Base-by-base conservation (phyloP, 805 yeast species). In the Pichia sporocuriosa region DNA sequence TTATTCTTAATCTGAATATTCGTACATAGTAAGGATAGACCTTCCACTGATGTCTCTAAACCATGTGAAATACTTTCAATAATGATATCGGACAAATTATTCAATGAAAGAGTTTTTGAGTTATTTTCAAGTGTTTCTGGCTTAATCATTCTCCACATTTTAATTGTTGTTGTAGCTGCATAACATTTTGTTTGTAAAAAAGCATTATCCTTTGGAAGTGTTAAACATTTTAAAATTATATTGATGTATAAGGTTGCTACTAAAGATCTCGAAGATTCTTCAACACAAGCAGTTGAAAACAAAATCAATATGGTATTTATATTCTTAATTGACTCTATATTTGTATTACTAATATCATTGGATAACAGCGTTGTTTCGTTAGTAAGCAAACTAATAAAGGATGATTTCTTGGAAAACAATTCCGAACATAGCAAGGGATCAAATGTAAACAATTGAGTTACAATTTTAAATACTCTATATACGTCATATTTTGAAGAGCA, bases 71-170 rank as follows among this genome's bases (percentile, higher is more conserved):
- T 66, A 1, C 59, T 57, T 10, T 58, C 63, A 28, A 58, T 57
- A 13, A 55, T 39, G 4, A 51, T 37, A 9, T 44, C 45, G 55
- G 66, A 50, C 52, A 65, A 53, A 13, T 58, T 52, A 17, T 62
- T 54, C 19, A 72, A 45, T 2, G 64, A 57, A 12, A 65, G 54
- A 4, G 69, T 37, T 6, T 56, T 52, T 11, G 55, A 35, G 22
- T 55, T 49, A n/a, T 58, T 62, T 26, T 52, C 44, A 5, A 59
- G 23, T 8, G 44, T 21, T 26, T 57, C 60, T 20, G 66, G 55
- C 32, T 69, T 64, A 0, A 73, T 57, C 42, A 70, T 66, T 38
- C 70, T 69, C 84, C 84, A 79, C 3, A 77, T 57, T 54, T 80
- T 80, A 6, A 76, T 59, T n/a, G 77, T 51, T 4, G 72, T 71